Evolutionary conservation across 805 yeast species (phyloP).

Genomic region (Starmerella floricola): DNA sequence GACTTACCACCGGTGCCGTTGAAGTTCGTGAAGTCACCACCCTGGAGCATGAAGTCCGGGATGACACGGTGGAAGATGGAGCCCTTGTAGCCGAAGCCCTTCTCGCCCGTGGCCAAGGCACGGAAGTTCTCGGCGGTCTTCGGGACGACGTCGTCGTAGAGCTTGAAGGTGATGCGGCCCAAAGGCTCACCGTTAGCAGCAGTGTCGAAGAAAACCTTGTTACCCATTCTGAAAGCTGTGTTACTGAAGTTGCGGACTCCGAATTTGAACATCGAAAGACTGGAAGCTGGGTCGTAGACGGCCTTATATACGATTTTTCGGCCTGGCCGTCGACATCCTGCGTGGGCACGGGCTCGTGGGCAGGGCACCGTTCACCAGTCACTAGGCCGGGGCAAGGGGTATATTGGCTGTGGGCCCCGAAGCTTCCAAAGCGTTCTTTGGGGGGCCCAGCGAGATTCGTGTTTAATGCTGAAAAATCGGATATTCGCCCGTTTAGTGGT

Average conservation of each 20-base stretch:
- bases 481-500: no score
- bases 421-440: slow-evolving; percentile 1
- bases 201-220: slow-evolving; percentile 65
- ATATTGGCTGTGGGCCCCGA: background rate
- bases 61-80: slow-evolving; percentile 94
- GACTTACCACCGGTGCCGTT: slow-evolving; percentile 90
- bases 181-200: slow-evolving; percentile 66
- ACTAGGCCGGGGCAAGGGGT: background rate
- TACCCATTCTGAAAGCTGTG: slow-evolving; percentile 26
- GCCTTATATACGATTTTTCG: slow-evolving; percentile 14
- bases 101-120: slow-evolving; percentile 86
- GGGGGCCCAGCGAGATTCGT: background rate
- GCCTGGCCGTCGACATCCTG: background rate
- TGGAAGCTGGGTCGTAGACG: background rate
- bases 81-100: slow-evolving; percentile 80
- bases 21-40: slow-evolving; percentile 76
- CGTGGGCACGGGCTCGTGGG: background rate
- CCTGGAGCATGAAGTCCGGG: slow-evolving; percentile 95
- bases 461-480: no score
- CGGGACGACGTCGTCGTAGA: slow-evolving; percentile 84
- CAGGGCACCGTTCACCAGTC: background rate
- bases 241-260: slow-evolving; percentile 19
- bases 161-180: slow-evolving; percentile 77
- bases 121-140: slow-evolving; percentile 95
- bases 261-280: slow-evolving; percentile 11